A percentile compares a stretch with the other conserved stretches of the same genome.
These are phyloP conservation scores for Phytopythium mirpurense DNA, from an alignment of 352 stramenopile genomes.

Conservation along the genomic window DNA sequence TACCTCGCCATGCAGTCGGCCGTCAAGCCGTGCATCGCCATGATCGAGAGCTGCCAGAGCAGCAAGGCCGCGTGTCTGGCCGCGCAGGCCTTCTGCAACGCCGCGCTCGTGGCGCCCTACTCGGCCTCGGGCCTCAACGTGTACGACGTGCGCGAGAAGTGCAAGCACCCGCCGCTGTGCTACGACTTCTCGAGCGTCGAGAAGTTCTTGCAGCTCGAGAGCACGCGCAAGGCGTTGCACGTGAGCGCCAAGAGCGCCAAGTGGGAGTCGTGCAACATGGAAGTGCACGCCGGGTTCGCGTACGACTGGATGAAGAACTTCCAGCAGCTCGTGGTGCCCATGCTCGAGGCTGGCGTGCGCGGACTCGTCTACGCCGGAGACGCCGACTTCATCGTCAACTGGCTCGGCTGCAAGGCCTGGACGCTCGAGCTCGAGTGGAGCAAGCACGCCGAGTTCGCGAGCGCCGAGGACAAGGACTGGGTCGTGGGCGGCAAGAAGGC, in stretches of 20 bases:
- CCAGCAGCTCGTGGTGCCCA: constrained; percentile 81
- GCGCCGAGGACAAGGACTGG: constrained; percentile 53
- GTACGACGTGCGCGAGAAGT: constrained; percentile 92
- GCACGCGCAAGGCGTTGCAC: constrained; percentile 84
- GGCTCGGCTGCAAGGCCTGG: constrained; percentile 96
- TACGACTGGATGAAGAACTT: constrained; percentile 98
- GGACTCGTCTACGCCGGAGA: constrained; percentile 97
- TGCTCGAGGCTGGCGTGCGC: constrained; percentile 90
- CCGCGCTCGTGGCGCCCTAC: constrained; percentile 62
- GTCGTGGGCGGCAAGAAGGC: constrained; percentile 51
- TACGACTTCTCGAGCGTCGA: constrained; percentile 94
- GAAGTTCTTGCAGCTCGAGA: constrained; percentile 81
- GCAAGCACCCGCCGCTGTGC: constrained; percentile 87
- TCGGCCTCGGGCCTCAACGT: constrained; percentile 52
- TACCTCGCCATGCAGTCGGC: constrained; percentile 70
- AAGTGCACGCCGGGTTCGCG: constrained; percentile 91
- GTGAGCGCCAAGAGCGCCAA: constrained; percentile 72
- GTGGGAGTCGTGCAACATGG: constrained; percentile 94
- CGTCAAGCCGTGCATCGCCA: constrained; percentile 46
- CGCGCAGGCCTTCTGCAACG: constrained; percentile 90
- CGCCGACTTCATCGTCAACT: constrained; percentile 98
- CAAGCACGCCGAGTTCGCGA: constrained; percentile 47
- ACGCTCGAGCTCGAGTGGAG: constrained; percentile 93
- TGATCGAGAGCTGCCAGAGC: constrained; percentile 88
- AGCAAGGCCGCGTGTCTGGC: constrained; percentile 68